Percentiles rank a stretch among this genome's conserved stretches.
These are phyloP conservation scores for Calycina herbarum DNA, from an alignment of 2,329 filamentous ascomycete genomes.

Conservation along the genomic window DNA sequence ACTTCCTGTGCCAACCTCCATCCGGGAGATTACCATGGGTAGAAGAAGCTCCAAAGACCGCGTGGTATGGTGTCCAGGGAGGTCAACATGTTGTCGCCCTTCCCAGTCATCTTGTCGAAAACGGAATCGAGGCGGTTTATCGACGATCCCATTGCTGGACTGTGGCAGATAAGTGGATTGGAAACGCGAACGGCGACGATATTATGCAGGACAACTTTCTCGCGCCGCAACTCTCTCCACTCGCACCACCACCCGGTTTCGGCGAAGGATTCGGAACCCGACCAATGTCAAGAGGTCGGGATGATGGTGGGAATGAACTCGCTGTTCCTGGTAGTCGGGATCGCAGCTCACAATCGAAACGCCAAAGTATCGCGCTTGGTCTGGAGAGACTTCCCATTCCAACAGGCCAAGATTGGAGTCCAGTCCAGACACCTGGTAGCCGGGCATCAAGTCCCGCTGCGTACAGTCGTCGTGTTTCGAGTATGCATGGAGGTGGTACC, in stretches of 20 bases:
- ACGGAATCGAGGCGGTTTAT: conserved; percentile 68
- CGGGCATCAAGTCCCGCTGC: conserved; percentile 14
- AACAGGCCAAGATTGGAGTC: conserved; percentile 5
- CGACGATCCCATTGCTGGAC: conserved; percentile 69
- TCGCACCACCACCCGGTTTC: conserved; percentile 34
- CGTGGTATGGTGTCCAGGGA: conserved; percentile 75
- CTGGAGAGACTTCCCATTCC: conserved; percentile 35
- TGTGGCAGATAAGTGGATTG: conserved; percentile 59
- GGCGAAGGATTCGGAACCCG: conserved; percentile 23
- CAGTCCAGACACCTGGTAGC: conserved; percentile 5
- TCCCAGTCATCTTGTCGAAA: conserved; percentile 59
- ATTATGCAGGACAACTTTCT: background rate
- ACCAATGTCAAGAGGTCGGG: conserved; percentile 22
- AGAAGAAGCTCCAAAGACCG: conserved; percentile 60
- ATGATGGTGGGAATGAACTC: conserved; percentile 8
- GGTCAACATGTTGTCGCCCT: conserved; percentile 60
- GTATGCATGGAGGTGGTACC: background rate
- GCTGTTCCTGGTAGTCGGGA: background rate
- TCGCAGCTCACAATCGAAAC: conserved; percentile 23
- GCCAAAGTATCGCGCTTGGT: conserved; percentile 34
- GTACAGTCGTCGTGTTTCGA: conserved; percentile 8
- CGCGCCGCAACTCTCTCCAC: conserved; percentile 21
- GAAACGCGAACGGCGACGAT: conserved; percentile 6
- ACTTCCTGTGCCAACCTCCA: conserved; percentile 77
- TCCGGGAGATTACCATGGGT: conserved; percentile 74